These are phyloP conservation scores for Tylopilus cervinicoccineus DNA, from an alignment of 768 basidiomycete genomes.

Conservation along the genomic window DNA sequence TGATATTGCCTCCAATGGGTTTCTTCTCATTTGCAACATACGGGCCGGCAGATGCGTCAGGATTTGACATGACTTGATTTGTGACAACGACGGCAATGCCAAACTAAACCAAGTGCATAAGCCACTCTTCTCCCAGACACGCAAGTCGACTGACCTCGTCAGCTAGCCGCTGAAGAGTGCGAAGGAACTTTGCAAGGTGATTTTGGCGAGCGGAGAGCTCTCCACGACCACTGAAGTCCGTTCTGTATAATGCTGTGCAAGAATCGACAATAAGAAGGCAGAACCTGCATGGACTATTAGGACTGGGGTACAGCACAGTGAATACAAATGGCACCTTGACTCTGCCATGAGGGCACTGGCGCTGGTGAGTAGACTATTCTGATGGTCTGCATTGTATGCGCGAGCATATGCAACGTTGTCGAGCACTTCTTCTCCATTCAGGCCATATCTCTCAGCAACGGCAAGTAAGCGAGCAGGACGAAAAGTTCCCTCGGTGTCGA, in stretches of 20 bases:
- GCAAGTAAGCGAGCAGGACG: conserved; percentile 93
- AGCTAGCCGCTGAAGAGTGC: conserved; percentile 88
- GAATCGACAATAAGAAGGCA: conserved; percentile 96
- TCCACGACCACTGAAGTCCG: conserved; percentile 93
- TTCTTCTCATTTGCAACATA: conserved; percentile 93
- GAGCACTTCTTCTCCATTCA: conserved; percentile 95
- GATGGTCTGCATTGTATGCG: conserved; percentile 98
- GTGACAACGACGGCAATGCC: conserved; percentile 97
- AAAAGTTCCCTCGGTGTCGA: conserved; percentile 99
- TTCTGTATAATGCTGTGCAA: conserved; percentile 91
- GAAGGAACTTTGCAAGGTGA: conserved; percentile 92
- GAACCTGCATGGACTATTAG: conserved; percentile 55
- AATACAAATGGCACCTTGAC: conserved; percentile 63
- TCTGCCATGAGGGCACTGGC: conserved; percentile 99
- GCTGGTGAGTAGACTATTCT: conserved; percentile 80
- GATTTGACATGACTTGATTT: conserved; percentile 99
- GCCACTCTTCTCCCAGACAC: conserved; percentile 1
- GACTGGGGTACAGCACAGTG: conserved; percentile 3
- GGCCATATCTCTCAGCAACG: conserved; percentile 92
- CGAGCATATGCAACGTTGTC: conserved; percentile 98
- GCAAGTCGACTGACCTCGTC: conserved; percentile 70
- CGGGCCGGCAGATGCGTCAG: conserved; percentile 88
- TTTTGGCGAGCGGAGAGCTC: conserved; percentile 94
- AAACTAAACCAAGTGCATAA: conserved; percentile 51
- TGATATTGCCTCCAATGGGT: conserved; percentile 98